These are phyloP conservation scores for Cyberlindnera mississippiensis DNA, from an alignment of 805 yeast species.

Conservation along the genomic window DNA sequence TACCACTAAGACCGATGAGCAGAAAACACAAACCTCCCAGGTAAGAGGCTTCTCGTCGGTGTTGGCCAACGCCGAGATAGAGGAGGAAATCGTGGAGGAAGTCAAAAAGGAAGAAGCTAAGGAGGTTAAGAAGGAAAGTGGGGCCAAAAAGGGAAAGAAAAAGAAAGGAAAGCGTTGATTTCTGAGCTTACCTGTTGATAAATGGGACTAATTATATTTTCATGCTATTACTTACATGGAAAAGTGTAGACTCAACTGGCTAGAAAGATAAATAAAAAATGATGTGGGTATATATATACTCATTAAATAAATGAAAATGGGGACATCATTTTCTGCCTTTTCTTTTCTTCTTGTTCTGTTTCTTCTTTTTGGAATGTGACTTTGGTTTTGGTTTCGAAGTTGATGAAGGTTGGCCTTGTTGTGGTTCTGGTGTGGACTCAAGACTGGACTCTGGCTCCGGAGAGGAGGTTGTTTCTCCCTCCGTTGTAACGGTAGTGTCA, in stretches of 20 bases:
- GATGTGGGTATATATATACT: neutral
- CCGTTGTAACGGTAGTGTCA: too few relatives aligned
- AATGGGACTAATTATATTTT: too few relatives aligned
- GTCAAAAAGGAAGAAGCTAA: constrained; percentile 7
- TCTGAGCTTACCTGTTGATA: too few relatives aligned
- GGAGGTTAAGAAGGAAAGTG: too few relatives aligned
- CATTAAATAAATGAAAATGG: too few relatives aligned
- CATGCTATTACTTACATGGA: too few relatives aligned
- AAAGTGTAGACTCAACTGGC: too few relatives aligned
- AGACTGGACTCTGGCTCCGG: too few relatives aligned
- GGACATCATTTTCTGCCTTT: constrained; percentile 5
- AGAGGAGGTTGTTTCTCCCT: too few relatives aligned
- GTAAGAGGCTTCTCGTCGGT: constrained; percentile 25
- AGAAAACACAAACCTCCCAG: neutral
- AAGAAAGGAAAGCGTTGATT: constrained; percentile 25
- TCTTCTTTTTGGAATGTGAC: constrained; percentile 7
- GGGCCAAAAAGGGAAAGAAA: constrained; percentile 23
- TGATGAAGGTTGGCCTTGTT: constrained; percentile 2
- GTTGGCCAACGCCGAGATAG: constrained; percentile 23
- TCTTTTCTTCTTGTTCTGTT: constrained; percentile 13
- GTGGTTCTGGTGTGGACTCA: constrained; percentile 10
- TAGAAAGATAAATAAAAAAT: neutral
- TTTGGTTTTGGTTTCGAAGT: constrained; percentile 6
- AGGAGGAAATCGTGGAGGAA: constrained; percentile 13
- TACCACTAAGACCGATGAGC: neutral